Conservation (phyloP, 1,284 basidiomycete species). For the Naganishia cerealis region DNA sequence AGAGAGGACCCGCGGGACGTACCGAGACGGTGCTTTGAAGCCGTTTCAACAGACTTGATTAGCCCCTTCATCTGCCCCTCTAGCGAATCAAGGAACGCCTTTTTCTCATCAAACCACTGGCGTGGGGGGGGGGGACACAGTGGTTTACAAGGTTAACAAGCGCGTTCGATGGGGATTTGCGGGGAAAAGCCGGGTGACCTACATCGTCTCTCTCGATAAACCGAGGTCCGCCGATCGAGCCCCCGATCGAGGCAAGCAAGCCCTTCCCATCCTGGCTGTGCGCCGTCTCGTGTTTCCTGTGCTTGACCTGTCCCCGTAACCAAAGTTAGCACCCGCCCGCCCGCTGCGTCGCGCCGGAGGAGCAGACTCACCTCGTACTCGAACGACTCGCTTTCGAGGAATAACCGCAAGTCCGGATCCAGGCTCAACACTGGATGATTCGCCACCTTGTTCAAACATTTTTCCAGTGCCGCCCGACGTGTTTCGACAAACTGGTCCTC, state of each 20-base stretch:
- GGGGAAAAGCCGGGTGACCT: conserved; percentile 34
- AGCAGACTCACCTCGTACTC: conserved; percentile 65
- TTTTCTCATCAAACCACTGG: conserved; percentile 90
- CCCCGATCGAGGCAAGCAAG: conserved; percentile 74
- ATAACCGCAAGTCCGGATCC: conserved; percentile 78
- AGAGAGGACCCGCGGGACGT: conserved; percentile 36
- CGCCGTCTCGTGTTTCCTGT: conserved; percentile 72
- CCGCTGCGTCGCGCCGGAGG: background rate
- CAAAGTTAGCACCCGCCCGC: background rate
- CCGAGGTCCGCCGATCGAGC: conserved; percentile 73
- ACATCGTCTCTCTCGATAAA: conserved; percentile 93
- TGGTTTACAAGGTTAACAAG: background rate
- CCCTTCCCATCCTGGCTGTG: conserved; percentile 63
- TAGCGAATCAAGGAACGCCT: conserved; percentile 79
- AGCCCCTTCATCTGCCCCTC: conserved; percentile 84
- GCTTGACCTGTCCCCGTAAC: conserved; percentile 68
- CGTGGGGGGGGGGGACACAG: background rate
- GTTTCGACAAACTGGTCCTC: conserved; percentile 83
- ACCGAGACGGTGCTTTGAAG: conserved; percentile 77
- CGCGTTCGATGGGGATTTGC: background rate
- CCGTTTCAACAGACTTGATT: conserved; percentile 77
- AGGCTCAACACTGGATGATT: conserved; percentile 82
- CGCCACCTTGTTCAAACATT: conserved; percentile 82
- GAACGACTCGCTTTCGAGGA: conserved; percentile 84
- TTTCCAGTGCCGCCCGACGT: conserved; percentile 77